These are phyloP conservation scores for Phaffia tasmanica DNA, from an alignment of 768 basidiomycete species.

Conservation along the genomic window DNA sequence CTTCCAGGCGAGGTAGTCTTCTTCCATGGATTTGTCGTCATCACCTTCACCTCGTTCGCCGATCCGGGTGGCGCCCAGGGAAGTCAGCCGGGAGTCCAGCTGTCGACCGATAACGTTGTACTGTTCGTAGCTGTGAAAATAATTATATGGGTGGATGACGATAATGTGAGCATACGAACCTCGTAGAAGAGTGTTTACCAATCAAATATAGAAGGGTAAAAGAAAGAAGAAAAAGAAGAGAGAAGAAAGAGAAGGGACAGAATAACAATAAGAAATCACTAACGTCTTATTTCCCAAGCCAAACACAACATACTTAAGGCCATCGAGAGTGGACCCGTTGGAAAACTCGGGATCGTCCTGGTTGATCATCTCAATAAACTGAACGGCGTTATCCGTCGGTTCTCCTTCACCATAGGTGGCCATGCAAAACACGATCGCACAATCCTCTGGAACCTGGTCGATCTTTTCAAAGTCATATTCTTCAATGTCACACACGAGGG, in stretches of 20 bases:
- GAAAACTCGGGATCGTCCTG: constrained; percentile 81
- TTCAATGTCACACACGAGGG: constrained; percentile 94
- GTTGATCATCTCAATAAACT: constrained; percentile 80
- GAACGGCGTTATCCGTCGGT: constrained; percentile 93
- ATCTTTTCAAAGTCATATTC: constrained; percentile 98
- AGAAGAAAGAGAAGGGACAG: background rate
- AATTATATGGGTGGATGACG: background rate
- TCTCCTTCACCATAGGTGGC: constrained; percentile 99
- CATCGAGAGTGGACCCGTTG: constrained; percentile 51
- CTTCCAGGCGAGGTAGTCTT: constrained; percentile 99
- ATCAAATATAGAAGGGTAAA: background rate
- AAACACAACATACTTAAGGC: constrained; percentile 90
- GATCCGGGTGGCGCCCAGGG: constrained; percentile 73
- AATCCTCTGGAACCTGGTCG: constrained; percentile 77
- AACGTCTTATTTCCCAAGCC: constrained; percentile 54
- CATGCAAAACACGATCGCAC: constrained; percentile 84
- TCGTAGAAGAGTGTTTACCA: background rate
- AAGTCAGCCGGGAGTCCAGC: constrained; percentile 59
- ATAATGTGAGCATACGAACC: background rate
- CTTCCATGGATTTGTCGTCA: constrained; percentile 99
- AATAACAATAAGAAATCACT: constrained; percentile 1
- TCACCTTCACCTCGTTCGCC: constrained; percentile 91
- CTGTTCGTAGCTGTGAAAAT: constrained; percentile 83
- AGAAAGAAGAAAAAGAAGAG: background rate
- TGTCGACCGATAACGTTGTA: constrained; percentile 81